Base-by-base conservation (phyloP, 345 rosid species). In the Triadica sebifera region DNA sequence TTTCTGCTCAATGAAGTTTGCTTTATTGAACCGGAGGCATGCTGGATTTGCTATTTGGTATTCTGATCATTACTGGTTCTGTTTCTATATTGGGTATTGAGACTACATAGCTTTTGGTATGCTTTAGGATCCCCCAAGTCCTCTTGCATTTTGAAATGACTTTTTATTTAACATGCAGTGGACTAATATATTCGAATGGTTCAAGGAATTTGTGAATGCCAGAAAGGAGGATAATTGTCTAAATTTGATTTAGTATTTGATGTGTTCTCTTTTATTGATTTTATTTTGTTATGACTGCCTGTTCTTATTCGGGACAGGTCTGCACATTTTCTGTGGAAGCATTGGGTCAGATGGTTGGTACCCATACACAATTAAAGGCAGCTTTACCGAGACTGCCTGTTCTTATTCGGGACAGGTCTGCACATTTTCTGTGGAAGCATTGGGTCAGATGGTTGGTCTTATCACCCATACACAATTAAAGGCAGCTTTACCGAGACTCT, bases 381-480 rank as follows among this genome's bases (percentile, higher is more conserved):
- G 97, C 98, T 78, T 82, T 94, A 85, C 97, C 97, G 25, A 88
- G 34, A 29, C 34, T 29, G 34, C 37, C 65, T 64, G 24, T 59
- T 78, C 53, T 75, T 79, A 77, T 73, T 78, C 81, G 78, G 68
- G 77, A 76, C 76, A 94, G 98, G 95, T 92, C 52, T 95, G 95
- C 41, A 81, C 86, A 59, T 87, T 91, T 69, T 88, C 98, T 77
- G 92, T 94, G 69, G 97, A 94, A 84, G 98, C 97, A 67, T 81
- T 94, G 78, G 97, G 98, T 77, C 98, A 94, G 78, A 91, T 94
- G 97, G 95, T 92, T 78, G 93, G 97, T 81, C 95, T 94, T 80
- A 81, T 94, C 78, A 85, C 90, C 34, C 84, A 97, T 73, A 72
- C 93, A 61, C 89, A 92, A 75, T 84, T 94, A 71, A 94, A 92